Conservation (phyloP, 768 basidiomycete genomes). For the Rubroboletus pulcherrimus region DNA sequence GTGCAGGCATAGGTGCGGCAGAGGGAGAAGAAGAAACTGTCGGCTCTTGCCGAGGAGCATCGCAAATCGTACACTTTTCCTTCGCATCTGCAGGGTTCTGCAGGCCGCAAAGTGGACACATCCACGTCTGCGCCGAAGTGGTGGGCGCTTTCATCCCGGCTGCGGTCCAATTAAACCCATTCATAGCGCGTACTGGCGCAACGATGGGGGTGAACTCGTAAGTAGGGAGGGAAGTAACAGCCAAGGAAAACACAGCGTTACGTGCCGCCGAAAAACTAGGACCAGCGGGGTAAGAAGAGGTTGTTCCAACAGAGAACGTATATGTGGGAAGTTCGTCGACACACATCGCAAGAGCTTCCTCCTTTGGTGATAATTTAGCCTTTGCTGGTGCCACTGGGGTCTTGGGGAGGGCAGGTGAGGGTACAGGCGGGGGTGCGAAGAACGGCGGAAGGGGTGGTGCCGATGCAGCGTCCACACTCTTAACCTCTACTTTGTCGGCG, state of each 20-base stretch:
- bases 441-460: constrained; percentile 12
- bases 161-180: constrained; percentile 58
- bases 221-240: constrained; percentile 44
- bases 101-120: constrained; percentile 49
- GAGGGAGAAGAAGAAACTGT: constrained; percentile 14
- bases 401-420: not conserved
- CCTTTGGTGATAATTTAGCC: constrained; percentile 26
- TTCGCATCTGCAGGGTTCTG: constrained; percentile 35
- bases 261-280: constrained; percentile 23
- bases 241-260: constrained; percentile 38
- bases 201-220: constrained; percentile 33
- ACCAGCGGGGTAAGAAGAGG: constrained; percentile 16
- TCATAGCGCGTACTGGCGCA: constrained; percentile 21
- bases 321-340: constrained; percentile 36
- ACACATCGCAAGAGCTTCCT: constrained; percentile 27
- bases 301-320: constrained; percentile 20
- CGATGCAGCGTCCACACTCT: constrained; percentile 9
- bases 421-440: constrained; percentile 29
- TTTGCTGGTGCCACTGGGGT: constrained; percentile 9
- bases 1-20: not conserved
- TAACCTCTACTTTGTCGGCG: constrained; percentile 44
- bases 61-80: constrained; percentile 47
- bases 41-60: constrained; percentile 31
- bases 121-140: constrained; percentile 42
- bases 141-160: constrained; percentile 52